Base-by-base conservation (phyloP, 495 filamentous ascomycete species). In the Aspergillus carlsbadensis region DNA sequence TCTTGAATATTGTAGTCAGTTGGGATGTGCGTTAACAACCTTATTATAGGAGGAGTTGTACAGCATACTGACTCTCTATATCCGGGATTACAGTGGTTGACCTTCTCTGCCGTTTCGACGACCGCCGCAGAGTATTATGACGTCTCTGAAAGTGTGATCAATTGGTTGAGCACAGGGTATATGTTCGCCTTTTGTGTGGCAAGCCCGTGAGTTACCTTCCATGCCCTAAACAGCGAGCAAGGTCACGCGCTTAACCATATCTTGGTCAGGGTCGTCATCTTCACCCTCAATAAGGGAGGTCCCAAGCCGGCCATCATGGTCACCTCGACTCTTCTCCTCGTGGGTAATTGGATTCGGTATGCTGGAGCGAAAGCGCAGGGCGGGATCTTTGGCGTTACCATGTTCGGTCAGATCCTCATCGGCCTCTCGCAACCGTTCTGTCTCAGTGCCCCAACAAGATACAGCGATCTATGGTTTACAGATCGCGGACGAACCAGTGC, bases 391-490 rank as follows among this genome's bases (percentile, higher is more conserved):
- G 85, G 87, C 10, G 79, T 89, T 18, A 87, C 90, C 40, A 90
- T 97, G 87, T 87, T 96, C 69, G 94, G 93, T n/a, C 94, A 98
- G 74, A 87, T 97, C 71, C 72, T 98, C 15, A 90, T 87, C 35
- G 94, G 94, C 0, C 75, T 96, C 8, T 87, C 90, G 11, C 94
- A 98, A 58, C 92, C 94, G 0, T 97, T 98, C 71, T 91, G 96
- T 31, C 83, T 98, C 5, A 84, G 88, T 35, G 91, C 94, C 1
- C 92, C 94, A 0, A 92, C 94, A 3, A 80, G 91, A 52, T 98
- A 96, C 65, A 92, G 88, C 52, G 92, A 96, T 65, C 75, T 96
- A 29, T 98, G 94, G 94, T 98, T 98, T 72, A 89, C 90, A 0
- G 86, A 90, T 56, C 68, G 76, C 0, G 93, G 91, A 14, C 85